Conservation (phyloP, 2,329 filamentous ascomycete species). For the Fusarium sp. region DNA sequence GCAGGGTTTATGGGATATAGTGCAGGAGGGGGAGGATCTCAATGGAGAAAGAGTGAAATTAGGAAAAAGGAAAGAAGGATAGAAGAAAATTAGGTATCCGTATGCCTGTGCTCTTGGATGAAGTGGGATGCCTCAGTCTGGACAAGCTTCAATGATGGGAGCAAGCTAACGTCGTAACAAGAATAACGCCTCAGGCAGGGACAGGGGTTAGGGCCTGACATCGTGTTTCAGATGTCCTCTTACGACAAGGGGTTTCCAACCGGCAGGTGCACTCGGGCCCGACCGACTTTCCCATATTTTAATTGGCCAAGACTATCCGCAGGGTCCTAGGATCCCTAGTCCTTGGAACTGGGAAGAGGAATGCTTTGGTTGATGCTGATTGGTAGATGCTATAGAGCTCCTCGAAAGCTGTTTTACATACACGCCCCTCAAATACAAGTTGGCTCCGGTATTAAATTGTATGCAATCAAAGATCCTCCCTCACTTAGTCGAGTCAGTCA, state of each 20-base stretch:
- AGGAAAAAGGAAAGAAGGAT: constrained; percentile 17
- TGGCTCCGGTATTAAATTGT: no score
- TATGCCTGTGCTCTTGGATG: constrained; percentile 1
- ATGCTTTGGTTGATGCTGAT: constrained; percentile 14
- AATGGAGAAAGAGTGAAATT: constrained; percentile 1
- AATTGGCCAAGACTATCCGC: constrained; percentile 20
- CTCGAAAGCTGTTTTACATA: not conserved
- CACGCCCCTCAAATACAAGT: not conserved
- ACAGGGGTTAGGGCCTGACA: constrained; percentile 7
- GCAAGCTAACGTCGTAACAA: constrained; percentile 17
- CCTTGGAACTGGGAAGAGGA: constrained; percentile 25
- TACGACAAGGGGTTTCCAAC: constrained; percentile 30
- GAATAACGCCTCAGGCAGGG: not conserved
- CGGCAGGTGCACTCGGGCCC: constrained; percentile 35
- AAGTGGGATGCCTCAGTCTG: constrained; percentile 11
- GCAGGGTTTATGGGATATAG: constrained; percentile 13
- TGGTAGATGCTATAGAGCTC: constrained; percentile 6
- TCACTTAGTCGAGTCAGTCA: not conserved
- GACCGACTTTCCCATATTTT: constrained; percentile 9
- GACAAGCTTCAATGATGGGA: constrained; percentile 25
- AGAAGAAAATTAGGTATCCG: not conserved
- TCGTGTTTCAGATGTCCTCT: constrained; percentile 37
- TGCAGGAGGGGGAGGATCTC: constrained; percentile 8
- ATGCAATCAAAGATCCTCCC: not conserved
- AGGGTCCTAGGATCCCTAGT: constrained; percentile 33